Base-by-base conservation (phyloP, 208 protist genomes). In the Leishmania guyanensis region DNA sequence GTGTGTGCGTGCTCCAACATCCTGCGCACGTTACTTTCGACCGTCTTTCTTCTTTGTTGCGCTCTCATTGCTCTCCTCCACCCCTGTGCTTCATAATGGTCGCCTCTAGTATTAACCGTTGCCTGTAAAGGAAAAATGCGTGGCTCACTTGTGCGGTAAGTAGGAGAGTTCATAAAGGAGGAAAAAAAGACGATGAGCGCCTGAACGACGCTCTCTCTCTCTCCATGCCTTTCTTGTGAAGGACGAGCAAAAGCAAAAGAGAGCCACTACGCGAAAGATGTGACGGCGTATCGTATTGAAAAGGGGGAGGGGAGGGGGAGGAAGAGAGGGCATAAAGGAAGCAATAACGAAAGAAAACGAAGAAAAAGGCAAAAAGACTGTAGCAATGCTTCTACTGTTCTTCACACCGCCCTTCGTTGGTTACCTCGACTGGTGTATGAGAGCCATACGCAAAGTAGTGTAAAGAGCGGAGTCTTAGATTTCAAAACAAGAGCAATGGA, bases 321-420 rank as follows among this genome's bases (percentile, higher is more conserved):
- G 65, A 71, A 71, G 43, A 62, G 48, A 68, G 56, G 66, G 53
- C 75, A 78, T 68, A 68, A 36, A 56, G 12, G 10, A 9, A 54
- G 53, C 12, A 80, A 62, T 75, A 75, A 74, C 71, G 78, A 77
- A 75, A 71, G 76, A 79, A 78, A 78, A 78, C 54, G 26, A 70
- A 70, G 85, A 84, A 79, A 83, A 71, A 74, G 17, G 33, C 53
- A 78, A 82, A 75, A 78, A 64, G 5, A 53, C 17, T 62, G 77
- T 17, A 26, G 56, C 68, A 51, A 51, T 68, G 51, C 16, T 68
- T 29, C 26, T 78, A 22, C 33, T 46, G 5, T 69, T 65, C 8
- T 73, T 62, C 66, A 50, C 5, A 58, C 3, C 5, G 70, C 58
- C 26, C 8, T 33, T 29, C 26, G 26, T 64, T n/a, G 26, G 26